Evolutionary conservation across 2,329 filamentous ascomycete species (phyloP).

Genomic region (Pseudofabraea citricarpa): DNA sequence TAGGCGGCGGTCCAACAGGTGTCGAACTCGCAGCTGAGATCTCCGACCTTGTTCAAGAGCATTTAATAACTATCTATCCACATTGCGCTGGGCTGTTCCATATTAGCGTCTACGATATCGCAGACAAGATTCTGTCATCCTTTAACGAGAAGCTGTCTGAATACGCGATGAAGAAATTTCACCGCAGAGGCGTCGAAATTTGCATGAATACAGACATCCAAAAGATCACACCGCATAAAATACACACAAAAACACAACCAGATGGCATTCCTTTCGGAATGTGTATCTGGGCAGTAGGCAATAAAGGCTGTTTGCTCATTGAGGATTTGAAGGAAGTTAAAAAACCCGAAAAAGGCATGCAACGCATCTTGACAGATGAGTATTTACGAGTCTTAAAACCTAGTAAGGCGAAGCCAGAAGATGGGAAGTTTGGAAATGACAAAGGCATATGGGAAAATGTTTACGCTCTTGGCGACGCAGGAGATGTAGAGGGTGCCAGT

Average conservation of each 20-base stretch:
- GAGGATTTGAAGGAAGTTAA: conserved; percentile 18
- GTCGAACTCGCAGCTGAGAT: conserved; percentile 70
- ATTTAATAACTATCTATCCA: conserved; percentile 59
- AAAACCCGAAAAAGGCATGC: conserved; percentile 36
- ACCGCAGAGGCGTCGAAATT: conserved; percentile 60
- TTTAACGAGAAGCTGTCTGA: conserved; percentile 65
- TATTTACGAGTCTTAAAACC: conserved; percentile 54
- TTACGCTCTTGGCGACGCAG: conserved; percentile 66
- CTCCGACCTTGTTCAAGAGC: conserved; percentile 66
- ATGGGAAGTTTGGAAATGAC: conserved; percentile 29
- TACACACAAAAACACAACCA: conserved; percentile 15
- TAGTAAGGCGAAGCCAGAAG: neutral
- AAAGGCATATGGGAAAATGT: conserved; percentile 35
- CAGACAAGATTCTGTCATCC: conserved; percentile 68
- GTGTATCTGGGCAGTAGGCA: conserved; percentile 65
- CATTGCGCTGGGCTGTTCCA: conserved; percentile 49
- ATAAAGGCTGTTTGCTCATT: conserved; percentile 62
- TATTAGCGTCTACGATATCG: conserved; percentile 72
- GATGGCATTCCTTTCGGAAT: conserved; percentile 40
- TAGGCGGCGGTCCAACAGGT: conserved; percentile 66
- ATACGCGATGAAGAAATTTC: conserved; percentile 64
- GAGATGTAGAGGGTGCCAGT: conserved; percentile 47
- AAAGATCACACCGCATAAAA: conserved; percentile 29
- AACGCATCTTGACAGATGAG: conserved; percentile 57
- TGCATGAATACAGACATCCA: conserved; percentile 64